Conservation (phyloP, 2,329 filamentous ascomycete genomes). For the Mollisia scopiformis region DNA sequence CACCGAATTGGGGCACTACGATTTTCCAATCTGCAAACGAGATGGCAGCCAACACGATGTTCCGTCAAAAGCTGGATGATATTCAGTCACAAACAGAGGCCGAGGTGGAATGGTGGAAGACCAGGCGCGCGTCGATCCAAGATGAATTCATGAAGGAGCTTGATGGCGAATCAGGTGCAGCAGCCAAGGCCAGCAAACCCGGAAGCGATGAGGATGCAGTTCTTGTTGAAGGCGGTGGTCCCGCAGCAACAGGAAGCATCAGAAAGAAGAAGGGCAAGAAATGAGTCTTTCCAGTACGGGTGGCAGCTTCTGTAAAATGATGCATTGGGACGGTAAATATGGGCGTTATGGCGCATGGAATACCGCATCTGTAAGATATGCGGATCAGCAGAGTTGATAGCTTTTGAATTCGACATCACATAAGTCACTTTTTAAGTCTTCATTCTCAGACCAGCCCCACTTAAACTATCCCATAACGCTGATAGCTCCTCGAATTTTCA, state of each 20-base stretch:
- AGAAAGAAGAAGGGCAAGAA: conserved; percentile 71
- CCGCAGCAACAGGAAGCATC: conserved; percentile 36
- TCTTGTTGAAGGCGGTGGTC: conserved; percentile 62
- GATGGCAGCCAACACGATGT: conserved; percentile 81
- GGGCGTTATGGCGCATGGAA: conserved; percentile 12
- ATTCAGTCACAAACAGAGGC: conserved; percentile 70
- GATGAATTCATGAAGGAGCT: conserved; percentile 85
- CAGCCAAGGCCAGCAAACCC: conserved; percentile 42
- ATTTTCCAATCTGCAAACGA: conserved; percentile 99
- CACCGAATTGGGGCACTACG: conserved; percentile 85
- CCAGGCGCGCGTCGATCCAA: conserved; percentile 73
- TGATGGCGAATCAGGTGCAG: conserved; percentile 58
- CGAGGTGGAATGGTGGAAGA: conserved; percentile 94
- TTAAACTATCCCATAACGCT: not conserved
- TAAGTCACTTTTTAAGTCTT: not conserved
- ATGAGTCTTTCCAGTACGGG: conserved; percentile 36
- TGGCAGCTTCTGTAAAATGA: conserved; percentile 5
- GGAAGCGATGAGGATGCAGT: conserved; percentile 75
- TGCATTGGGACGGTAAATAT: conserved; percentile 10
- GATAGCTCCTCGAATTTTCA: not conserved
- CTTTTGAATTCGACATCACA: no score
- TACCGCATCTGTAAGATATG: conserved; percentile 11
- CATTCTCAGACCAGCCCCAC: not conserved
- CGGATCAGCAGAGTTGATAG: not conserved
- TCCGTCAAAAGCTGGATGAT: conserved; percentile 75